phyloP scores from a whole-genome alignment of 2,329 filamentous ascomycete species.

The Trichophyton equinum region DNA sequence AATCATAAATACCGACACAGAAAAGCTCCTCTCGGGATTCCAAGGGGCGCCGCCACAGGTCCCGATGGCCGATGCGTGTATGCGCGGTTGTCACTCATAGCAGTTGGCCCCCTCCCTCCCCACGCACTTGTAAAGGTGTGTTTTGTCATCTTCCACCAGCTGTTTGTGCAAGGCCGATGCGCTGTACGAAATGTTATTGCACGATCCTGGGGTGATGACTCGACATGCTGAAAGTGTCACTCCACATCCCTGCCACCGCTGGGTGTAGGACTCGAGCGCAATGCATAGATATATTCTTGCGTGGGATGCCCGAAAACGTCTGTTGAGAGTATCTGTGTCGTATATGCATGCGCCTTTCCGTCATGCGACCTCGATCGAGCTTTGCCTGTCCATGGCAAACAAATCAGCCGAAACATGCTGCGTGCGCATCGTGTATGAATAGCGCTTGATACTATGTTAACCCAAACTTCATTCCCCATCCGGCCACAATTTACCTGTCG shows the following conservation, averaged over 20 bases:
- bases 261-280: background rate
- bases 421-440: background rate
- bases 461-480: constrained; percentile 4
- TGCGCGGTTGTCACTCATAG: background rate
- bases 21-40: background rate
- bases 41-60: constrained; percentile 1
- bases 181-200: background rate
- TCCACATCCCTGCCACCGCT: background rate
- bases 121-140: background rate
- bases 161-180: constrained; percentile 2
- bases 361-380: constrained; percentile 3
- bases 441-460: background rate
- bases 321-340: background rate
- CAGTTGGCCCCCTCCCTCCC: background rate
- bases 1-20: background rate
- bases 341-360: constrained; percentile 3
- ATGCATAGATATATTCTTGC: background rate
- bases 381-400: background rate
- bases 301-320: constrained; percentile 1
- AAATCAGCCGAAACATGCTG: constrained; percentile 1
- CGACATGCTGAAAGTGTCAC: background rate
- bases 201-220: background rate
- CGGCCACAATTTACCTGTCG: background rate
- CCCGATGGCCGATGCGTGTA: constrained; percentile 4
- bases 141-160: constrained; percentile 2